Evolutionary conservation across 1,284 basidiomycete species (phyloP), one percentile per base, ranked within the genome.

Genomic region (Fomitopsis pinicola): DNA sequence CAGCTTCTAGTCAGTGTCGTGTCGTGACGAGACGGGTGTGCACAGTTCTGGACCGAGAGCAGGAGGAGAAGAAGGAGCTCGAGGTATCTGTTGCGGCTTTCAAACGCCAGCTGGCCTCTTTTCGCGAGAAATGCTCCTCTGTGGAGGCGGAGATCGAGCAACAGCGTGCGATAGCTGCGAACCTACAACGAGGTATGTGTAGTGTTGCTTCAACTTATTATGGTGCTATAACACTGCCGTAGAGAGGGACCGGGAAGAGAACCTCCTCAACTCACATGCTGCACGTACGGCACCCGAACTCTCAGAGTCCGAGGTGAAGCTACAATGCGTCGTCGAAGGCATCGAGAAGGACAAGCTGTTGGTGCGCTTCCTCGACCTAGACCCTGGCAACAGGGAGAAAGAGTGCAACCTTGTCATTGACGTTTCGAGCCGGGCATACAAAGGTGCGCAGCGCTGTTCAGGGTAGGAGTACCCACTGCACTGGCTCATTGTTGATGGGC

Each of bases 391-490:
- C 59, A 78, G 56, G 7, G 57, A 81, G 15, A 79, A 83, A 36
- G 91, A 94, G 67, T 92, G 87, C 64, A 88, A 82, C 59, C 79
- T 95, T 60, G 86, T 94, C 0, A 72, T 95, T 30, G 92, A 96
- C 68, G 78, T 93, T 17, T 85, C 87, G 0, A 73, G 75, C 9
- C 73, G 76, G 12, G 72, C 76, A 2, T 94, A 92, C 68, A 83
- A 83, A 78, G 89, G 93, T 92, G 59, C 57, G 79, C 68, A n/a
- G 9, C 3, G 14, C 48, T 15, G 4, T 10, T 48, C 26, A 30
- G 22, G 22, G 8, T 30, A 33, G 26, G 26, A 3, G 9, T 5
- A 8, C 3, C 2, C 5, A 5, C 30, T 30, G 14, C 9, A 33
- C 22, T 22, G 14, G 30, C 48, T 50, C 12, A 33, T 15, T 5